phyloP scores from a whole-genome alignment of 2,329 filamentous ascomycete species.

The Cladosporium oxysporum region DNA sequence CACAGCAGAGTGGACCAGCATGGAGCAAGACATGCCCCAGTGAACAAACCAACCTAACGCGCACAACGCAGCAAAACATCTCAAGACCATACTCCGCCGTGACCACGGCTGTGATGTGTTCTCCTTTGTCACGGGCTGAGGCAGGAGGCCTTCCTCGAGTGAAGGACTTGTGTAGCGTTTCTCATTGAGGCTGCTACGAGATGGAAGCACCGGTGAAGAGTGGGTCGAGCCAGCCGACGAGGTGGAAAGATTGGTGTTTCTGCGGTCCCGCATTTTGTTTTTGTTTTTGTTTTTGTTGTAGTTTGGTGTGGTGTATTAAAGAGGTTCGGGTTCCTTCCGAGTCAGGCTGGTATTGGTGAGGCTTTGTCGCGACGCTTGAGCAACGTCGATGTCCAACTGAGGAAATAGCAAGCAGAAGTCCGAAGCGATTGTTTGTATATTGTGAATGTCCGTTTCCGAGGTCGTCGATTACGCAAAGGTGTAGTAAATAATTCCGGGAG shows the following conservation, averaged over 20 bases:
- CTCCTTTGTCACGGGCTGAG: constrained; percentile 17
- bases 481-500: constrained; percentile 5
- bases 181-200: constrained; percentile 64
- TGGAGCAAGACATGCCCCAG: constrained; percentile 10
- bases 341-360: neutral
- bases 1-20: constrained; percentile 1
- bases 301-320: neutral
- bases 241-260: constrained; percentile 55
- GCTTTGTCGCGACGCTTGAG: neutral
- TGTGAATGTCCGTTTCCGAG: neutral
- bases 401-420: neutral
- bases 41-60: constrained; percentile 22
- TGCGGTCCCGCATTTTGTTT: constrained; percentile 47
- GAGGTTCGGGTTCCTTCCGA: neutral
- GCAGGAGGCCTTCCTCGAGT: constrained; percentile 11
- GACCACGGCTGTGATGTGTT: constrained; percentile 14
- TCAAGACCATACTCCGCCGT: constrained; percentile 22
- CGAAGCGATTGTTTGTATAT: constrained; percentile 2
- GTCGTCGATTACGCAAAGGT: constrained; percentile 4
- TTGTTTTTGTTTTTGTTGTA: constrained; percentile 13
- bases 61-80: constrained; percentile 23
- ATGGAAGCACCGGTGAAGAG: constrained; percentile 62
- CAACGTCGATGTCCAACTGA: neutral
- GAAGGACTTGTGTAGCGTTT: constrained; percentile 37
- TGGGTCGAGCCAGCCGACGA: constrained; percentile 69